Conservation (phyloP, 2,329 filamentous ascomycete species). For the Hypoxylon sp. region DNA sequence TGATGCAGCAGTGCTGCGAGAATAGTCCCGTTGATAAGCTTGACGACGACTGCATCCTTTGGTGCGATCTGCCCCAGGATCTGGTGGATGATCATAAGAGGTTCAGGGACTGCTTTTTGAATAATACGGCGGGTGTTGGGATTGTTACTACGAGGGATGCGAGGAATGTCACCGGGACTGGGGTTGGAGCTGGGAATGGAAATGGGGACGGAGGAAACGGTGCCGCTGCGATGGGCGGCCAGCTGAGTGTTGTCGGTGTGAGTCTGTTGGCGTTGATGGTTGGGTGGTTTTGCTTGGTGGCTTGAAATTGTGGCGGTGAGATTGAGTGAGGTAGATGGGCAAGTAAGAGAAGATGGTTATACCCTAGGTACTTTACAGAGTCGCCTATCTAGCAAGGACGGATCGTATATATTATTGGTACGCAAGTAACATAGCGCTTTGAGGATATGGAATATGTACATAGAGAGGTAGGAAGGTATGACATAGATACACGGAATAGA, state of each 20-base stretch:
- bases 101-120: neutral
- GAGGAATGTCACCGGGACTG: neutral
- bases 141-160: neutral
- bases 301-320: neutral
- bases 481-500: neutral
- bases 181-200: neutral
- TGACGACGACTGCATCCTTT: neutral
- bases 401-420: neutral
- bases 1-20: conserved; percentile 5
- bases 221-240: neutral
- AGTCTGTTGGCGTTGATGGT: conserved; percentile 7
- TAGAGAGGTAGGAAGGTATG: neutral
- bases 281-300: neutral
- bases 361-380: neutral
- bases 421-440: neutral
- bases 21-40: neutral
- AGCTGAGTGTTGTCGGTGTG: neutral
- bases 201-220: neutral
- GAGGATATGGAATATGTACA: neutral
- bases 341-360: neutral
- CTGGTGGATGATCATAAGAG: neutral
- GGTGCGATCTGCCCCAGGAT: conserved; percentile 8
- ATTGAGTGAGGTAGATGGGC: neutral
- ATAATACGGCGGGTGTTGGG: neutral
- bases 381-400: too few species aligned